Evolutionary conservation across 495 filamentous ascomycete genomes (phyloP), one percentile per base, ranked within the genome.

Genomic region (Parachaetomium inaequale): DNA sequence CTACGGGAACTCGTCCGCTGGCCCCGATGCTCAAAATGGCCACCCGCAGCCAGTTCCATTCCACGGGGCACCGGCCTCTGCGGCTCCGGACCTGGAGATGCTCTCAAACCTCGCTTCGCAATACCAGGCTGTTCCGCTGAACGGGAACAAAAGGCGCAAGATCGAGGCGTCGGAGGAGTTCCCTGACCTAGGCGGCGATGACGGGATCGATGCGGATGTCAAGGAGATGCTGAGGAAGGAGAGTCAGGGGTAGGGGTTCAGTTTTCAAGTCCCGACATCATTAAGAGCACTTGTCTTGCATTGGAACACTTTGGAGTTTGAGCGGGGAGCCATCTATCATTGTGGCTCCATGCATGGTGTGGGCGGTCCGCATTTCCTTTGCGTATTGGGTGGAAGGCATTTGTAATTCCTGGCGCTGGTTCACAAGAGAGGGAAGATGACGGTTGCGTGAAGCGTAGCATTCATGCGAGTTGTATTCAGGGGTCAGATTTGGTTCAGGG

Each of bases 171-270:
- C 73, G 1, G 84, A 86, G 47, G 88, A 89, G 36, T 88, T 90
- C 65, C 84, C 85, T 5, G 84, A 87, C 55, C 84, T 91, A 54
- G 88, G 85, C 0, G 79, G 78, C 14, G 85, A 88, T 66, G 87
- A 85, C 63, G 91, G 86, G 31, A 78, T 95, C 64, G 91, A 95
- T 68, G 86, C 88, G 1, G 91, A 93, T 73, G 88, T 95, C 34
- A 86, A 87, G n/a, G 88, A 91, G 61, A 84, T 93, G 73, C 77
- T 95, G 61, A 81, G 85, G 55, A 82, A 85, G 62, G 80, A 79
- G 21, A 77, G 73, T 43, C 63, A 64, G 36, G 52, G 52, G 52
- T 55, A 55, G 34, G 1, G 36, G 15, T 14, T 17, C 17, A 1
- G 6, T n/a, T 25, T 10, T 31, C 0, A 19, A 19, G 4, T 3